Conservation (phyloP, 768 basidiomycete species). For the Boletellus emodensis region DNA sequence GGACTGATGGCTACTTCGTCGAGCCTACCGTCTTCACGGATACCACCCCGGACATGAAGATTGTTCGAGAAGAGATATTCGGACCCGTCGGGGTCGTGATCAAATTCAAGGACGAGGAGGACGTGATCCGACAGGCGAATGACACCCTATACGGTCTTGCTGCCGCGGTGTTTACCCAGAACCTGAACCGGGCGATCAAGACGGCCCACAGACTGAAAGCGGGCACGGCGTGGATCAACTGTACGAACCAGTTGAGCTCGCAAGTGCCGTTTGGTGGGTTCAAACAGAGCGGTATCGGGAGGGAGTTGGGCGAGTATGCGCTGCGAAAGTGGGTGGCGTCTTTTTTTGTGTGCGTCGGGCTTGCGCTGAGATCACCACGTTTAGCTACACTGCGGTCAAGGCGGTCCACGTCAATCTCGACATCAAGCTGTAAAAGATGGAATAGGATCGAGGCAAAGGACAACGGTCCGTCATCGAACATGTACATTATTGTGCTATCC, state of each 20-base stretch:
- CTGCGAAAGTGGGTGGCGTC: conserved; percentile 41
- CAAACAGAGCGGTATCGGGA: conserved; percentile 80
- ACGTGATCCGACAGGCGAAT: conserved; percentile 74
- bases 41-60: conserved; percentile 64
- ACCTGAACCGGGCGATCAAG: conserved; percentile 69
- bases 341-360: background rate
- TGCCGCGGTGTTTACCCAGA: conserved; percentile 78
- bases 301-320: conserved; percentile 79
- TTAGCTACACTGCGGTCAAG: conserved; percentile 24
- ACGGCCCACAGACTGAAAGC: conserved; percentile 74
- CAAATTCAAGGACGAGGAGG: conserved; percentile 68
- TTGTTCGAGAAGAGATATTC: conserved; percentile 74
- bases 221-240: conserved; percentile 71
- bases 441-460: background rate
- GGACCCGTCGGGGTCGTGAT: conserved; percentile 75
- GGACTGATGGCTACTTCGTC: conserved; percentile 66
- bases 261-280: conserved; percentile 79
- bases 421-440: conserved; percentile 12
- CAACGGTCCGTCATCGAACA: background rate
- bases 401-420: conserved; percentile 48
- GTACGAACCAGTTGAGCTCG: conserved; percentile 25
- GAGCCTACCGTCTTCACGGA: conserved; percentile 73
- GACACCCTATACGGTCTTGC: conserved; percentile 86
- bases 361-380: background rate
- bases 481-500: background rate